These are phyloP conservation scores for Dictyophora rubrovolvata DNA, from an alignment of 768 basidiomycete species.

Conservation along the genomic window DNA sequence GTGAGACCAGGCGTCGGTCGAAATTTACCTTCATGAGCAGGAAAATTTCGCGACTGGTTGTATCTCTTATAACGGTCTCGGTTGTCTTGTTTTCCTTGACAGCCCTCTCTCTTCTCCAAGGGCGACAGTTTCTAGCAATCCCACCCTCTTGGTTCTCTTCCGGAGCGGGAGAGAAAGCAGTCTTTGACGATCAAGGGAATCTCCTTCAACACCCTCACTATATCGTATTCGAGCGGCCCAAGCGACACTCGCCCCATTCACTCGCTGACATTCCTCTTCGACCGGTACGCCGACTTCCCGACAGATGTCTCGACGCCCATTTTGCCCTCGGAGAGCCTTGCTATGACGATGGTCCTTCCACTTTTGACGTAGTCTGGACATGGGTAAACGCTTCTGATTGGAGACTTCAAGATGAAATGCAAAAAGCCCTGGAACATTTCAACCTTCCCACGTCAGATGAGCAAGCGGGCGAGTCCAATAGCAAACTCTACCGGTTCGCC, in stretches of 20 bases:
- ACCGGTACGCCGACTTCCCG: not conserved
- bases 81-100: not conserved
- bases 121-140: not conserved
- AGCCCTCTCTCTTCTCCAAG: not conserved
- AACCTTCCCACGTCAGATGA: not conserved
- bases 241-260: not conserved
- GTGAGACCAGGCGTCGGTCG: not conserved
- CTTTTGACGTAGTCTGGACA: constrained; percentile 22
- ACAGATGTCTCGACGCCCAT: not conserved
- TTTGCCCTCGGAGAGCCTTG: not conserved
- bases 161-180: not conserved
- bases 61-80: not conserved
- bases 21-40: not conserved
- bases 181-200: not conserved
- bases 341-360: not conserved
- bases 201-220: not conserved
- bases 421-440: not conserved
- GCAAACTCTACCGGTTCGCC: not conserved
- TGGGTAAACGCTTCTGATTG: constrained; percentile 24
- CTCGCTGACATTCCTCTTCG: not conserved
- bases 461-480: not conserved
- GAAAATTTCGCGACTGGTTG: not conserved
- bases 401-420: constrained; percentile 13
- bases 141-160: not conserved
- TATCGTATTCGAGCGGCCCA: not conserved